phyloP scores from a whole-genome alignment of 495 filamentous ascomycete genomes.

The Polyplosphaeria fusca region DNA sequence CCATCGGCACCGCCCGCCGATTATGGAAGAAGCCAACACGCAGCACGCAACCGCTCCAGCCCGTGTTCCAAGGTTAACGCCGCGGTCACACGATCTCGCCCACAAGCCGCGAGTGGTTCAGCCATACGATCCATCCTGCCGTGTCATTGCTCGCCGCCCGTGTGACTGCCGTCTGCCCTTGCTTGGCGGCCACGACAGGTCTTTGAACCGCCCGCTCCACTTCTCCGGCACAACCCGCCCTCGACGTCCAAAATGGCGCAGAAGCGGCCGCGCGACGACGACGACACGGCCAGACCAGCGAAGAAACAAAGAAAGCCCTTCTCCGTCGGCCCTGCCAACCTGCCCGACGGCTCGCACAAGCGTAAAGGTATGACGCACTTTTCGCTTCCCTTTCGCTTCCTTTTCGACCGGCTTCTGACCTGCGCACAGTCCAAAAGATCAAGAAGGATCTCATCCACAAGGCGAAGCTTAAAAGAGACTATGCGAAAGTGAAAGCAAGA shows the following conservation, averaged over 20 bases:
- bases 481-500: constrained; percentile 76
- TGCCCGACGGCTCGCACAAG: constrained; percentile 87
- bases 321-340: constrained; percentile 82
- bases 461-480: constrained; percentile 90
- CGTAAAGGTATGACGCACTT: constrained; percentile 66
- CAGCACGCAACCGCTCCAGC: too few species aligned
- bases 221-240: constrained; percentile 8
- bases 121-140: too few species aligned
- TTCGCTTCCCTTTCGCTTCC: too few species aligned
- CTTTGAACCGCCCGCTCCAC: constrained; percentile 1
- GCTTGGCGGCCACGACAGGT: too few species aligned
- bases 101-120: too few species aligned
- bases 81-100: too few species aligned
- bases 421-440: constrained; percentile 73
- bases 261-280: constrained; percentile 52
- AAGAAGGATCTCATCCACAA: constrained; percentile 87
- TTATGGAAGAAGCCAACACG: too few species aligned
- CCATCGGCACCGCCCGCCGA: too few species aligned
- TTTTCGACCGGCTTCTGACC: not conserved
- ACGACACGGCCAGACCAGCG: constrained; percentile 36
- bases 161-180: too few species aligned
- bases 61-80: too few species aligned
- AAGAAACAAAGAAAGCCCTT: constrained; percentile 62
- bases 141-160: too few species aligned
- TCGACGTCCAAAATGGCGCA: constrained; percentile 54